These are phyloP conservation scores for Parietaria judaica DNA, from an alignment of 306 rosid species.

Conservation along the genomic window DNA sequence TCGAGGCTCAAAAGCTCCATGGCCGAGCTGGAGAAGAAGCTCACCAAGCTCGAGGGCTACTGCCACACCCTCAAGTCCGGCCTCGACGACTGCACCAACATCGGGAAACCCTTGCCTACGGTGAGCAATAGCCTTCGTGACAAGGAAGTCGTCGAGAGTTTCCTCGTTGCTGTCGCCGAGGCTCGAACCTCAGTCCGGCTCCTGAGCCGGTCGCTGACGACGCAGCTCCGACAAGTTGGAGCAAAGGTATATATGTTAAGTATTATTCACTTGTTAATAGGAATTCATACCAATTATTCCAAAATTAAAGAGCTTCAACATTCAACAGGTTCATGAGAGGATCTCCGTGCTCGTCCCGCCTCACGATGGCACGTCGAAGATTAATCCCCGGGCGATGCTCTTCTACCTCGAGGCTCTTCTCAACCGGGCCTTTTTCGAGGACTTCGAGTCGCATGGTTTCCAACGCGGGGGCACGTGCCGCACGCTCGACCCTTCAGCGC, in stretches of 20 bases:
- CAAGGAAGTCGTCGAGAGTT: constrained; percentile 37
- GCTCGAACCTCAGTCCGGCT: constrained; percentile 53
- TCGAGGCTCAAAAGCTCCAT: constrained; percentile 69
- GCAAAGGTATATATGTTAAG: constrained; percentile 29
- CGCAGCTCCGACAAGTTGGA: constrained; percentile 76
- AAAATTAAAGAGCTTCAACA: too few species aligned
- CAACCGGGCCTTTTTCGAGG: constrained; percentile 67
- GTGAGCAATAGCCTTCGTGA: constrained; percentile 5
- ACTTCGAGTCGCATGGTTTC: constrained; percentile 72
- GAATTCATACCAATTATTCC: too few species aligned
- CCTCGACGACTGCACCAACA: constrained; percentile 53
- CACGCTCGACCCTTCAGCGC: constrained; percentile 53
- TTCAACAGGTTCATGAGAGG: constrained; percentile 28
- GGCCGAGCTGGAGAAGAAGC: constrained; percentile 82
- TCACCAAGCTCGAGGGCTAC: constrained; percentile 74
- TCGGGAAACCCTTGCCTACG: constrained; percentile 20
- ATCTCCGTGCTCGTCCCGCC: constrained; percentile 60
- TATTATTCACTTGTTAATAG: too few species aligned
- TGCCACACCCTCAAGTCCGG: constrained; percentile 69
- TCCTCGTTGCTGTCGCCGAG: constrained; percentile 60
- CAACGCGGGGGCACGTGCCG: constrained; percentile 17
- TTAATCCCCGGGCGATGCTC: constrained; percentile 52
- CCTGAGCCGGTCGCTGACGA: constrained; percentile 56
- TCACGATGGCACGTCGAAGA: constrained; percentile 38
- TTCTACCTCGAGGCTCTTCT: constrained; percentile 66